Base-by-base conservation (phyloP, 2,329 filamentous ascomycete species). In the Didymella pinodella region DNA sequence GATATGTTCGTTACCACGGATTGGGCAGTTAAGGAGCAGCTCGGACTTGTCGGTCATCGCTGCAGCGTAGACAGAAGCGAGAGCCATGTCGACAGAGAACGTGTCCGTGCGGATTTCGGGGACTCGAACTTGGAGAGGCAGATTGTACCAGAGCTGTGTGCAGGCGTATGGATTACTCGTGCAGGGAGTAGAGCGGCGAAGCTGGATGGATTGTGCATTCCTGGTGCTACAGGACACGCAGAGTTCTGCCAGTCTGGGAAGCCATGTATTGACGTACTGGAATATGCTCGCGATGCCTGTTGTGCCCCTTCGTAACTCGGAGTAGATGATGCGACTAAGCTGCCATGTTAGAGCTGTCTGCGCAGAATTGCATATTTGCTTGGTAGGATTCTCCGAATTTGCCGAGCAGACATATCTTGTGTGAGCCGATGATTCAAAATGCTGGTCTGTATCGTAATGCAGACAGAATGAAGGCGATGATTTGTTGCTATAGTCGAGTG, bases 81-180 rank as follows among this genome's bases (percentile, higher is more conserved):
- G 61, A 10, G 75, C 52, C 28, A 73, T 48, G 44, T 76, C 73
- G n/a, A 74, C 67, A 10, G 65, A 66, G 25, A 71, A 70, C 8
- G 62, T 65, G 52, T 76, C 73, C 11, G 62, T 64, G 18, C 66
- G 65, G 2, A 76, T 59, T 57, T 76, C 74, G 7, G 73, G 69
- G 4, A 75, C 64, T 14, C 68, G 69, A 4, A 75, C 53, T 8
- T 75, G 65, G 4, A 75, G 45, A 6, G 71, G 65, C 4, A 69
- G 46, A 12, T 50, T 43, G 22, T 71, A 67, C 67, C 68, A 76
- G 20, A 71, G 64, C 22, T 43, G 52, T 18, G 57, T 54, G 47
- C 74, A 76, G 12, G 61, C 36, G 3, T 48, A 16, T 1, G 52
- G 16, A 12, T 34, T 31, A 14, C 8, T 18, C n/a, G 61, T 45